Base-by-base conservation (phyloP, 345 rosid genomes). In the Mallotus nudiflorus region DNA sequence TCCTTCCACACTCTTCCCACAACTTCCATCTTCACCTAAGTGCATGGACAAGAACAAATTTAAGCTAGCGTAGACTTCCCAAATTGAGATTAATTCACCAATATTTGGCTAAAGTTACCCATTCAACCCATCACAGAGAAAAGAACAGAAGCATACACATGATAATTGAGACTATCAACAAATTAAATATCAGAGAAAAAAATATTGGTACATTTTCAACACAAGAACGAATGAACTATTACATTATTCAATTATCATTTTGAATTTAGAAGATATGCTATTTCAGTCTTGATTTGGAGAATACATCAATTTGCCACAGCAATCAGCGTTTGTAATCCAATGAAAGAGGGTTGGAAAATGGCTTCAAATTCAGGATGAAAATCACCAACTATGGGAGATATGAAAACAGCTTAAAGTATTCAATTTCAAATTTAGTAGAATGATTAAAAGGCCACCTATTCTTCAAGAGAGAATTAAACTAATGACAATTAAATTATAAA, bases 21-120 rank as follows among this genome's bases (percentile, higher is more conserved):
- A 67, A 68, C 69, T 65, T 71, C 71, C 85, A 82, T 77, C 82
- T 55, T 73, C 73, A 75, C 80, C 84, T 81, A 69, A 51, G 68
- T 20, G 39, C 49, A 66, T 10, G 25, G 53, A 20, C 22, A 39
- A 20, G 4, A 59, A 45, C 18, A 19, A 58, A 55, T 49, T 31
- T 27, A 11, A n/a, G 45, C 48, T 46, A 70, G 8, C 20, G 9
- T 18, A n/a, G 65, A 37, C 52, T n/a, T 46, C 39, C 51, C 7
- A 68, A 56, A 1, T 28, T 8, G 11, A 3, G n/a, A 44, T 13
- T 44, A 29, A 44, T 57, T 56, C 45, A 27, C 22, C 35, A 45
- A 29, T 20, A 44, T 40, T 44, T 44, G 24, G 58, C 14, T 60
- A 49, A n/a, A 27, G 48, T 31, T 60, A 15, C 72, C 13, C 20